phyloP scores from a whole-genome alignment of 2,329 filamentous ascomycete species.

The Penicillium crustosum region DNA sequence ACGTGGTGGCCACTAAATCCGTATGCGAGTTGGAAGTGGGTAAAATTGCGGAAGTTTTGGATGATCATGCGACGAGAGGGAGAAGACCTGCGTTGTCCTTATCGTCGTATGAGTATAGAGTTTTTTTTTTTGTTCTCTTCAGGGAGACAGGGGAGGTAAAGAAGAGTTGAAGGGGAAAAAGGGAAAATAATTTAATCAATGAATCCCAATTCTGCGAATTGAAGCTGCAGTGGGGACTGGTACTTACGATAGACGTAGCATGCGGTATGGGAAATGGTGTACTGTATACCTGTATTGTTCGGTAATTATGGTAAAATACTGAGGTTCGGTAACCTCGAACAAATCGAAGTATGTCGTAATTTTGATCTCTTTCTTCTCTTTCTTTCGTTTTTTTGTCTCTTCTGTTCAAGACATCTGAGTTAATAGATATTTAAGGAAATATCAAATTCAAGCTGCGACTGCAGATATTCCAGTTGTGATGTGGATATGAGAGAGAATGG shows the following conservation, averaged over 20 bases:
- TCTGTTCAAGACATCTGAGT: neutral
- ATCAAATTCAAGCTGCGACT: neutral
- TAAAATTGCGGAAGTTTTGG: slow-evolving; percentile 25
- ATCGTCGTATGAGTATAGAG: slow-evolving; percentile 5
- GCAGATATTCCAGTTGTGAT: neutral
- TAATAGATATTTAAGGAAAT: neutral
- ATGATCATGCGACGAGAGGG: slow-evolving; percentile 30
- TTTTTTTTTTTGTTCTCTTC: slow-evolving; percentile 4
- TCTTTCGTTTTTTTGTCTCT: neutral
- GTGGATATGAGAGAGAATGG: neutral
- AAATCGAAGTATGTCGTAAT: neutral
- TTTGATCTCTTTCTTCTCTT: neutral
- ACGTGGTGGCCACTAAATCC: slow-evolving; percentile 35
- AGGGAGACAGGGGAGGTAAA: slow-evolving; percentile 7
- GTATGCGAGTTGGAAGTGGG: slow-evolving; percentile 25
- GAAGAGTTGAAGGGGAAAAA: neutral
- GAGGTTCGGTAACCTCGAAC: neutral
- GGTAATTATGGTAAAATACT: neutral
- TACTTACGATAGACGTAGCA: slow-evolving; percentile 12
- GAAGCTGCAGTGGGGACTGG: slow-evolving; percentile 28
- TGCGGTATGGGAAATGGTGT: slow-evolving; percentile 7
- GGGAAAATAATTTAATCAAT: slow-evolving; percentile 28
- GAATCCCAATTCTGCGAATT: slow-evolving; percentile 26
- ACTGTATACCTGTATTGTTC: slow-evolving; percentile 7
- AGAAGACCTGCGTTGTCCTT: slow-evolving; percentile 26